Base-by-base conservation (phyloP, 768 basidiomycete genomes). In the Serendipita sp. region DNA sequence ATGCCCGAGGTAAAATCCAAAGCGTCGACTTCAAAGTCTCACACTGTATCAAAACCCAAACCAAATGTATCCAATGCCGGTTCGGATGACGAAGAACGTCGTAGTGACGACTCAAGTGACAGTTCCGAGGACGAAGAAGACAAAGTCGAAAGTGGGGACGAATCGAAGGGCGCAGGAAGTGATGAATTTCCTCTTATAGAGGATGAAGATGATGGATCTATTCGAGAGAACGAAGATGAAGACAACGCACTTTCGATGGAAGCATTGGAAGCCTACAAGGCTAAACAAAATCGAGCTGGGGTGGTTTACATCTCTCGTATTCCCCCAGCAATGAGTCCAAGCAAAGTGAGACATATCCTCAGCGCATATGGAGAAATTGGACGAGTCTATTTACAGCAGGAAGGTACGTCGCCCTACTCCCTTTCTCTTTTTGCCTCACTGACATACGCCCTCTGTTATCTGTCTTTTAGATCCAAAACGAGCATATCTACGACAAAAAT, bases 251-350 rank as follows among this genome's bases (percentile, higher is more conserved):
- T 64, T 45, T 51, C 63, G 3, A 16, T 28, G 3, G 87, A 89
- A 72, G 87, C 85, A 4, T 78, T 92, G 54, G 85, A 84, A 48
- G 83, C 80, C 18, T 92, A 86, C 75, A 83, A 85, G 69, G 81
- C 81, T 35, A 83, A 82, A 1, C 87, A 88, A 71, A 82, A 86
- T 36, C 79, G 80, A 45, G 84, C 92, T 18, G 94, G 94, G 0
- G 84, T 97, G 63, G 76, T 98, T 58, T 99, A 98, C 74, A 91
- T 99, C 47, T 96, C 93, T 15, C 81, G 96, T 36, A 88, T 98
- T 70, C 96, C 96, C 2, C 96, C 96, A 13, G 95, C 93, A 1
- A 98, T 99, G 96, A 90, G 88, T 23, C 96, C 96, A 34, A 81
- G 89, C 8, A 97, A 98, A 75, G 90, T 98, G 44, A 85, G 93